Base-by-base conservation (phyloP, 139 green algal species). In the Zygnema cylindricum region DNA sequence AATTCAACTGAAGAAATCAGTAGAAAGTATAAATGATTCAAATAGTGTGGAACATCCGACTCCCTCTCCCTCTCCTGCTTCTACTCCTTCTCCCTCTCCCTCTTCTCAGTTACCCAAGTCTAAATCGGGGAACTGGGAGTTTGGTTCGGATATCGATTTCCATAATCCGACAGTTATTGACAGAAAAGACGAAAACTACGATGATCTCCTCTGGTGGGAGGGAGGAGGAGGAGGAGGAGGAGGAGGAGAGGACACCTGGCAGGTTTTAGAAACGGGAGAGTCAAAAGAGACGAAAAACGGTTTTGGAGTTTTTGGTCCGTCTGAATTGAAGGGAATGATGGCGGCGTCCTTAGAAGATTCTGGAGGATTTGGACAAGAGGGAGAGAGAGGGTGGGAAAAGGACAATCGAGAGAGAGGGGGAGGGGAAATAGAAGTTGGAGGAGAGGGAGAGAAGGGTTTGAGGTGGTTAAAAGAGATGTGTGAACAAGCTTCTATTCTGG, bases 391-490 rank as follows among this genome's bases (percentile, higher is more conserved):
- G 49, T 63, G 16, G 7, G 49, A 25, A 25, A 16, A 63, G 49
- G 49, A 63, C 7, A 63, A 63, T 7, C 7, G 49, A 25, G 49
- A 16, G 49, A 63, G 49, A 63, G 49, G 49, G 16, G 49, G 49
- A 16, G 49, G 49, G 7, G 49, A 63, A 16, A 7, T 63, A 16
- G 49, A 63, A 16, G 7, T 63, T 25, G 81, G 32, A 78, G 55
- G 81, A 33, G 78, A 82, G 42, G 81, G 69, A 33, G n/a, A 84
- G 40, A 85, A 7, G 76, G 77, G 42, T 11, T 25, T 89, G 84
- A 38, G 32, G 2, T 89, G 84, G 84, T 16, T 89, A 39, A 38
- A 89, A 25, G 35, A 71, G n/a, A 69, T 57, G 40, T 89, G 84
- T 55, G 33, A 89, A 21, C 2, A 25, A 22, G 76, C 41, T 38